phyloP scores from a whole-genome alignment of 2,329 filamentous ascomycete genomes.

The Graphilbum ipis-grandicollis region DNA sequence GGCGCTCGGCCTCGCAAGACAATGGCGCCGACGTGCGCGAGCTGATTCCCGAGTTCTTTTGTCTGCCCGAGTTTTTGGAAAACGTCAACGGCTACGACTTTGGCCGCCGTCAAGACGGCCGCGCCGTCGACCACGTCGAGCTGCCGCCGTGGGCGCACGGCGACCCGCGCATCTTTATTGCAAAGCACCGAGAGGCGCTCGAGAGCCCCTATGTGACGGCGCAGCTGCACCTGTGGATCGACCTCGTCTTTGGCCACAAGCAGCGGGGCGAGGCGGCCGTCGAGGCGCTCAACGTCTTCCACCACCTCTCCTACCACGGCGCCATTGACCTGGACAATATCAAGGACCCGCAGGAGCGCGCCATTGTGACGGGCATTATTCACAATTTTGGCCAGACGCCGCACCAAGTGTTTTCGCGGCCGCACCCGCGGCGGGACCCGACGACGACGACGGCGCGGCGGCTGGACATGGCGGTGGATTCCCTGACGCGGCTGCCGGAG shows the following conservation, averaged over 20 bases:
- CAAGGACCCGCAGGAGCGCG: conserved; percentile 67
- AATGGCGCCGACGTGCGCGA: conserved; percentile 93
- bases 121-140: conserved; percentile 67
- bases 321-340: conserved; percentile 87
- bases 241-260: conserved; percentile 85
- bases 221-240: conserved; percentile 86
- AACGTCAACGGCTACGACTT: conserved; percentile 94
- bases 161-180: conserved; percentile 86
- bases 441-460: conserved; percentile 16
- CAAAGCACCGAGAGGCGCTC: conserved; percentile 86
- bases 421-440: conserved; percentile 64
- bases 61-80: conserved; percentile 82
- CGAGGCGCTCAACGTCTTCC: conserved; percentile 87
- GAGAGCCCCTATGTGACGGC: conserved; percentile 87
- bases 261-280: conserved; percentile 85
- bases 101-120: conserved; percentile 63
- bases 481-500: conserved; percentile 60
- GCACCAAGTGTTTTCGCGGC: conserved; percentile 74
- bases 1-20: conserved; percentile 73
- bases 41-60: conserved; percentile 94
- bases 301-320: conserved; percentile 86
- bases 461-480: conserved; percentile 65
- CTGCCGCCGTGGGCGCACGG: conserved; percentile 96
- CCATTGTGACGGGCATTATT: conserved; percentile 86
- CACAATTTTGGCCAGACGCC: conserved; percentile 98